These are phyloP conservation scores for Melampsora larici-populina DNA, from an alignment of 1,284 basidiomycete genomes.

Conservation along the genomic window DNA sequence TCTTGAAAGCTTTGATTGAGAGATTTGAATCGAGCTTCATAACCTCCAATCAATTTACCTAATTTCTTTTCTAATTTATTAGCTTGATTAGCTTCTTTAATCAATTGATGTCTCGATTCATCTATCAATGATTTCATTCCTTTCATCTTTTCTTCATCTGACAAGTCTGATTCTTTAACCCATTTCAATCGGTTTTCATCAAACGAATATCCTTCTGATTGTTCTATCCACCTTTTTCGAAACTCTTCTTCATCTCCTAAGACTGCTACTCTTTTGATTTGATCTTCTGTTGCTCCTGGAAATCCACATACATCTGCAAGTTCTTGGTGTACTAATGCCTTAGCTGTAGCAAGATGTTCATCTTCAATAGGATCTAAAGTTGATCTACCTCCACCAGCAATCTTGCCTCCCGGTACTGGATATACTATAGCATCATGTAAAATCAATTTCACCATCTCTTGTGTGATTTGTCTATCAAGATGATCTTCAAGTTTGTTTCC, in stretches of 20 bases:
- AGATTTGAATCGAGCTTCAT: conserved; percentile 71
- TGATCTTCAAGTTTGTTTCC: conserved; percentile 55
- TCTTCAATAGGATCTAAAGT: conserved; percentile 74
- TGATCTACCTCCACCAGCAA: conserved; percentile 72
- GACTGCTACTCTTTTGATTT: conserved; percentile 68
- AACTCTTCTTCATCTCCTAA: conserved; percentile 62
- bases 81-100: conserved; percentile 74
- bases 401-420: conserved; percentile 78
- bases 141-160: conserved; percentile 62
- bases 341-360: conserved; percentile 70
- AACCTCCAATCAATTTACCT: conserved; percentile 80
- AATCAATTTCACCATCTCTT: conserved; percentile 74
- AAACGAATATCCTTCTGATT: conserved; percentile 65
- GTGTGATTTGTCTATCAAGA: conserved; percentile 66
- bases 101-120: conserved; percentile 69
- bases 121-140: conserved; percentile 67
- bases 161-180: conserved; percentile 65
- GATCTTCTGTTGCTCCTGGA: conserved; percentile 72
- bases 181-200: conserved; percentile 63
- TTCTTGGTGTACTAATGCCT: conserved; percentile 71
- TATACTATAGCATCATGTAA: conserved; percentile 83
- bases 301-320: conserved; percentile 76
- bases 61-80: conserved; percentile 90
- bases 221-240: conserved; percentile 66
- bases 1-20: conserved; percentile 66